Percentiles rank a stretch among this genome's conserved stretches.
Conservation (phyloP, 352 stramenopile species). For the Globisporangium radiosum region DNA sequence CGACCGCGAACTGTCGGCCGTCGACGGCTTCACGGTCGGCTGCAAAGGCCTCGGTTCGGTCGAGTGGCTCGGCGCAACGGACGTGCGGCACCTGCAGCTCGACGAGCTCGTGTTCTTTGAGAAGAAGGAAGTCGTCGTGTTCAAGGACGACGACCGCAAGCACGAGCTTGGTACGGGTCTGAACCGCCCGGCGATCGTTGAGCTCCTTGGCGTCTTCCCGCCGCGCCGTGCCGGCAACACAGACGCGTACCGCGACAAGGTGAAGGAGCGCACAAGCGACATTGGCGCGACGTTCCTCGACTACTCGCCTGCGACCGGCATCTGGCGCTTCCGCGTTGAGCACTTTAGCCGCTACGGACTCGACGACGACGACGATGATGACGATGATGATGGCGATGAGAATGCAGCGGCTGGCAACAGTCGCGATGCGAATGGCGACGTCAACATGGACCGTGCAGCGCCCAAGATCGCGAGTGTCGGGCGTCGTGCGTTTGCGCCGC, state of each 20-base stretch:
- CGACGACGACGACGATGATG: background rate
- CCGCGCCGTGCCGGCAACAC: slow-evolving; percentile 47
- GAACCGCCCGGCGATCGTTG: slow-evolving; percentile 75
- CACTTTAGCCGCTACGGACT: slow-evolving; percentile 74
- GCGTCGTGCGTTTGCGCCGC: slow-evolving; percentile 10
- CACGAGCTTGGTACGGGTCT: slow-evolving; percentile 63
- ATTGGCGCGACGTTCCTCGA: slow-evolving; percentile 11
- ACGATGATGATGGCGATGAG: background rate
- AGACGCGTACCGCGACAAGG: slow-evolving; percentile 68
- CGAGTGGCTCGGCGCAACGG: slow-evolving; percentile 73
- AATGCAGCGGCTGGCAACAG: background rate
- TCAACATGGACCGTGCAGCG: slow-evolving; percentile 22
- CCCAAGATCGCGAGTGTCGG: slow-evolving; percentile 21
- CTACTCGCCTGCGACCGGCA: slow-evolving; percentile 19
- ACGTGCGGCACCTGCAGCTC: slow-evolving; percentile 73
- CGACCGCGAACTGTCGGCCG: slow-evolving; percentile 55
- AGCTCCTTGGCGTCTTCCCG: slow-evolving; percentile 72
- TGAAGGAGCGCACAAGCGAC: slow-evolving; percentile 46
- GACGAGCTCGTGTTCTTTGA: slow-evolving; percentile 78
- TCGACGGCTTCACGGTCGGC: slow-evolving; percentile 73
- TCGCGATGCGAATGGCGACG: slow-evolving; percentile 7
- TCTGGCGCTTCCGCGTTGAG: slow-evolving; percentile 83
- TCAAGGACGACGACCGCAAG: slow-evolving; percentile 79
- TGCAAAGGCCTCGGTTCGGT: slow-evolving; percentile 75
- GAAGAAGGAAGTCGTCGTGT: slow-evolving; percentile 84